Conservation (phyloP, 2,329 filamentous ascomycete genomes). For the Fonsecaea nubica region DNA sequence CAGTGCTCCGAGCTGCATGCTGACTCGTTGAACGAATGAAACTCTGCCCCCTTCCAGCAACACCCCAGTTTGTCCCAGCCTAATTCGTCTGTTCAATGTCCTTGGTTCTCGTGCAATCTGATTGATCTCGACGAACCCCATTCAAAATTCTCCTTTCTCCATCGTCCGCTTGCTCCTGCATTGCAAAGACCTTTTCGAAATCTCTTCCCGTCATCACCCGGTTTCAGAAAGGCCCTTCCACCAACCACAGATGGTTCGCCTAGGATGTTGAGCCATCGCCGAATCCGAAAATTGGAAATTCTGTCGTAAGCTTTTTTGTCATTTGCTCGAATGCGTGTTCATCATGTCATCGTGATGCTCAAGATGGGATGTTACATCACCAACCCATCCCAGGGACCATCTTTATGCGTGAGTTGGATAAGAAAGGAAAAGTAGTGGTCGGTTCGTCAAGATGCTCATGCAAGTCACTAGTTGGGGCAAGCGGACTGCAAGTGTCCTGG, state of each 20-base stretch:
- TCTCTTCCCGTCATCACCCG: constrained; percentile 16
- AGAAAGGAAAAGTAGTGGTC: constrained; percentile 25
- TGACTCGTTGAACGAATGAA: constrained; percentile 16
- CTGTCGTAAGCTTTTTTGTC: constrained; percentile 8
- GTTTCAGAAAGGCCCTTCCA: constrained; percentile 22
- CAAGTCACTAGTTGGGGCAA: constrained; percentile 71
- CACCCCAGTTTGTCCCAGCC: constrained; percentile 10
- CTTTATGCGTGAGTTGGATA: constrained; percentile 26
- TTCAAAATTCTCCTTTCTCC: constrained; percentile 6
- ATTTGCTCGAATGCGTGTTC: constrained; percentile 22
- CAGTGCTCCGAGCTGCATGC: constrained; percentile 3
- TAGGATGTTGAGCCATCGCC: constrained; percentile 17
- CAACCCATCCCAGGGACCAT: constrained; percentile 20
- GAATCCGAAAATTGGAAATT: constrained; percentile 16
- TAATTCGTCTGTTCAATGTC: neutral
- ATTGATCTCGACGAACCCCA: constrained; percentile 10
- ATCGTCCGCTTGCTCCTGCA: constrained; percentile 14
- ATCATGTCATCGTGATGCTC: constrained; percentile 27
- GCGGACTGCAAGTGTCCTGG: constrained; percentile 90
- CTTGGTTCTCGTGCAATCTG: constrained; percentile 12
- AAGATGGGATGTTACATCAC: constrained; percentile 9
- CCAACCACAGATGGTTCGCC: constrained; percentile 26
- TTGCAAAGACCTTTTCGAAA: constrained; percentile 15
- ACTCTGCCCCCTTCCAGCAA: constrained; percentile 11
- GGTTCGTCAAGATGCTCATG: constrained; percentile 11